Percentiles rank a stretch among this genome's conserved stretches.
Conservation (phyloP, 2,329 filamentous ascomycete genomes). For the Juglanconis juglandina region DNA sequence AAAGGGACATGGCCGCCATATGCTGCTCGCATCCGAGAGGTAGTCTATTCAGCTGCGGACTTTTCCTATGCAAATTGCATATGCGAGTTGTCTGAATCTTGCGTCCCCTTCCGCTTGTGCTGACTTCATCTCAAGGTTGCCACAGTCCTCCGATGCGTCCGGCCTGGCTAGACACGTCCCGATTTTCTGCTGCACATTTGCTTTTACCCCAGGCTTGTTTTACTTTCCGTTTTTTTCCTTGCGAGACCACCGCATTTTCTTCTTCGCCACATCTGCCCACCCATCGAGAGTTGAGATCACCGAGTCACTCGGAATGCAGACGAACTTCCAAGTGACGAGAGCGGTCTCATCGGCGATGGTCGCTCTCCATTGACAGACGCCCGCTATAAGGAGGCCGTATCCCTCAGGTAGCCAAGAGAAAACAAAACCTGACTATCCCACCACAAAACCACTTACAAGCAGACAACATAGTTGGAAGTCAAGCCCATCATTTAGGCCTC, state of each 20-base stretch:
- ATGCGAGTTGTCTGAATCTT: not conserved
- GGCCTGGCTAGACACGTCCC: not conserved
- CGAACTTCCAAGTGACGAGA: not conserved
- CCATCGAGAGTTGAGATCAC: not conserved
- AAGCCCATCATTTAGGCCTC: slow-evolving; percentile 10
- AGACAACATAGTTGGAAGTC: not conserved
- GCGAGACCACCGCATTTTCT: too few relatives aligned
- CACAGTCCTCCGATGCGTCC: not conserved
- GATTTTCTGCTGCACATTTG: not conserved
- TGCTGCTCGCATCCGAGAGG: not conserved
- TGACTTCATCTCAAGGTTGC: not conserved
- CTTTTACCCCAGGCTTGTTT: not conserved
- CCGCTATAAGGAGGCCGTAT: not conserved
- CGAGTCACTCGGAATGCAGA: not conserved
- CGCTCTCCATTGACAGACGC: not conserved
- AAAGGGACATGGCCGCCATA: not conserved
- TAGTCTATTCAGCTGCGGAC: slow-evolving; percentile 5
- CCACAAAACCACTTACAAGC: not conserved
- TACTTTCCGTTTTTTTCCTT: not conserved
- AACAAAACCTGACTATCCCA: not conserved
- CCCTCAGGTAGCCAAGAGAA: not conserved
- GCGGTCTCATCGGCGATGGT: not conserved
- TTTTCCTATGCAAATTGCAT: not conserved
- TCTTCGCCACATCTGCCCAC: not conserved
- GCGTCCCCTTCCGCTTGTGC: not conserved